A percentile compares a stretch with the other conserved stretches of the same genome.
Evolutionary conservation across 202 grass and related monocot species (phyloP).

Genomic region (Miscanthus sacchariflorus): DNA sequence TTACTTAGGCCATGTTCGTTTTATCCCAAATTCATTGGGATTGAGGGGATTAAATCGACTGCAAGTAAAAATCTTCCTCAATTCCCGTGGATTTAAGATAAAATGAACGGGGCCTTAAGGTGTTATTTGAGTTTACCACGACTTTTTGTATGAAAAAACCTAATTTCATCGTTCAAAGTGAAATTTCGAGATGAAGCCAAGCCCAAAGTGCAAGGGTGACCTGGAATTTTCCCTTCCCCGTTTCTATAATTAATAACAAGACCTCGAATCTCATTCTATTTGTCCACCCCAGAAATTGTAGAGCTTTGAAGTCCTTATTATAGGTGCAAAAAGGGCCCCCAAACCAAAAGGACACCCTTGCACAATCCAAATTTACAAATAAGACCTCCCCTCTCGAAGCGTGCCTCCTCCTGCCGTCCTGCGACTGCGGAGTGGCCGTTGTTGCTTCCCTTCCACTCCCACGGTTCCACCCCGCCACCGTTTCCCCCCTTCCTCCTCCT

Average conservation of each 20-base stretch:
- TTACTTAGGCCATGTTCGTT: background rate
- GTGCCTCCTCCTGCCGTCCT: constrained; percentile 2
- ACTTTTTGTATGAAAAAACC: background rate
- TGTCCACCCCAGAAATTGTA: background rate
- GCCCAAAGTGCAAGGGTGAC: background rate
- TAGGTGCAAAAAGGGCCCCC: background rate
- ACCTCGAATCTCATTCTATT: background rate
- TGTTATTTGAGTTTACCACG: background rate
- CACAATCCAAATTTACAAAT: background rate
- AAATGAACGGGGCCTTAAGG: too few relatives aligned
- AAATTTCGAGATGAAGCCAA: background rate
- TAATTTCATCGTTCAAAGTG: background rate
- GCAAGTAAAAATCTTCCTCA: too few relatives aligned
- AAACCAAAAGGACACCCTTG: background rate
- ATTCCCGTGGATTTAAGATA: too few relatives aligned
- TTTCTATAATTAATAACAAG: background rate
- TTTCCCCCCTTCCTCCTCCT: constrained; percentile 21
- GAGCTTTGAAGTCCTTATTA: background rate
- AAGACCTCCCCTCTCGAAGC: background rate
- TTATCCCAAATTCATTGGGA: too few relatives aligned
- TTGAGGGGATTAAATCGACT: too few relatives aligned
- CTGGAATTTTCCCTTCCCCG: background rate
- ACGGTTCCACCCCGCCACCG: constrained; percentile 37
- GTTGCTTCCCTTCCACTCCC: constrained; percentile 34
- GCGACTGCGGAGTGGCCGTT: constrained; percentile 46